Conservation (phyloP, 2,329 filamentous ascomycete species). For the Torrubiella hemipterigena region DNA sequence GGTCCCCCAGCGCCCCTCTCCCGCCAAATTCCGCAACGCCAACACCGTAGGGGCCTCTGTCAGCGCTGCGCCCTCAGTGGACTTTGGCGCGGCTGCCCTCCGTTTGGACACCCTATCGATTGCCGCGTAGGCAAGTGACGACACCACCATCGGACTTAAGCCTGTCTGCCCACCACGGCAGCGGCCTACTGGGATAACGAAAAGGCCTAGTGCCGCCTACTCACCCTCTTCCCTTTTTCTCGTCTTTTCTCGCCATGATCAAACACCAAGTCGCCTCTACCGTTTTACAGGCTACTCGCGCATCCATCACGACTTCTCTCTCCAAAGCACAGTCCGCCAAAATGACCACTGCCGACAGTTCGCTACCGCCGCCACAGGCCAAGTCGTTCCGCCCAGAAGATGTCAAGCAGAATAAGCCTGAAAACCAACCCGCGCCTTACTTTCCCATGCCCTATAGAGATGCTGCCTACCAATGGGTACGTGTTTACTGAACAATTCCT, state of each 20-base stretch:
- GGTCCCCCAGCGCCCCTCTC: too few relatives aligned
- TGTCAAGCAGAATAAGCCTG: constrained; percentile 14
- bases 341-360: constrained; percentile 21
- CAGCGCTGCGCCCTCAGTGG: too few relatives aligned
- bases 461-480: constrained; percentile 80
- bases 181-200: too few relatives aligned
- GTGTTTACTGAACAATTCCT: constrained; percentile 21
- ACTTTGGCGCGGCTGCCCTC: too few relatives aligned
- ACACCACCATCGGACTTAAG: too few relatives aligned
- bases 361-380: constrained; percentile 12
- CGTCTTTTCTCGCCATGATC: constrained; percentile 31
- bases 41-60: too few relatives aligned
- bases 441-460: constrained; percentile 91
- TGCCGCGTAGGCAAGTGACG: too few relatives aligned
- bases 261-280: constrained; percentile 26
- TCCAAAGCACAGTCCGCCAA: constrained; percentile 15
- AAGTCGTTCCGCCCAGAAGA: constrained; percentile 8
- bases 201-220: too few relatives aligned
- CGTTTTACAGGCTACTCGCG: constrained; percentile 29
- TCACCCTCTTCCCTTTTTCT: neutral
- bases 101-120: too few relatives aligned
- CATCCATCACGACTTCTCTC: constrained; percentile 20
- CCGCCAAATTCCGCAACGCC: too few relatives aligned
- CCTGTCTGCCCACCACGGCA: too few relatives aligned
- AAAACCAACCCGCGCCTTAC: constrained; percentile 26